Base-by-base conservation (phyloP, 805 yeast genomes). In the Ogataea degrootiae region DNA sequence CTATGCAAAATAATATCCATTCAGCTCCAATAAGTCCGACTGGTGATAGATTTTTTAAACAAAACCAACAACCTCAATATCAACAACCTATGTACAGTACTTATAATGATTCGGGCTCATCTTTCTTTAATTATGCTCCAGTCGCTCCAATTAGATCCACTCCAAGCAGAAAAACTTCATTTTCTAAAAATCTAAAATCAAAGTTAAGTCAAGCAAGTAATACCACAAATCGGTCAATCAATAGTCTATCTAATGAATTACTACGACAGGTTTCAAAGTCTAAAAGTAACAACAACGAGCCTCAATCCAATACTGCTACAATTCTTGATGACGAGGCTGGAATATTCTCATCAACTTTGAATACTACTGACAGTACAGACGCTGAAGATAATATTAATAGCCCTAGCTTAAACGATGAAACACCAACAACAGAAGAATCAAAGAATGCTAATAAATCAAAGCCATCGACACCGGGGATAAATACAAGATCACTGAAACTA, bases 401-500 rank as follows among this genome's bases (percentile, higher is more conserved):
- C 15, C 4, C 36, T 11, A 14, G 15, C 6, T 31, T 37, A 3
- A 16, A 6, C 17, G 33, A 41, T 4, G 43, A 41, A 41, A 15
- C 29, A 34, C 6, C 26, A 34, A 34, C 43, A 37, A 5, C 31
- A 29, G 19, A 22, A 38, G 34, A 22, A 33, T 11, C 35, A 15
- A 19, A 26, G 29, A 21, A 19, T 19, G 26, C 36, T 16, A 36
- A 19, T 19, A 7, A 26, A n/a, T 17, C 31, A 23, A 40, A 40
- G 6, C 19, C 47, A 29, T 15, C 35, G 16, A n/a, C 21, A 15
- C 37, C 33, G 9, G 33, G 39, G 6, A 41, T 48, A 19, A 37
- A 43, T 16, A 53, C 61, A 2, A 53, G 66, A 43, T 49, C 62
- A 6, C 42, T 63, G 22, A 50, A 49, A 39, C 50, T 63, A 21